Evolutionary conservation across 805 yeast genomes (phyloP).

Genomic region (Ogataea trehaloabstinens): DNA sequence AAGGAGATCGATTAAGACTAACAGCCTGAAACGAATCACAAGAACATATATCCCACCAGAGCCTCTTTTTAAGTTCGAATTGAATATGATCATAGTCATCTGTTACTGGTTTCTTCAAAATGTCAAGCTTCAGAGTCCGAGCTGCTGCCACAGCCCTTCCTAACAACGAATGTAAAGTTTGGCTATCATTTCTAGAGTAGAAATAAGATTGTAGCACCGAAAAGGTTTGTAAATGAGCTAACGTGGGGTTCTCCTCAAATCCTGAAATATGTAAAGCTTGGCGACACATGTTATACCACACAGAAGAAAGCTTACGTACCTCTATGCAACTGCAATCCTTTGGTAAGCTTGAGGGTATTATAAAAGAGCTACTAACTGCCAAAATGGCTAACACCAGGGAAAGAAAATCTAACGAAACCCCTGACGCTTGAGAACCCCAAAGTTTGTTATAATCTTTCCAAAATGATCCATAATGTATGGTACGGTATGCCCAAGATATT

Average conservation of each 20-base stretch:
- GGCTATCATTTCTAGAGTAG: constrained; percentile 14
- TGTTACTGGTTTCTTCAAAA: constrained; percentile 1
- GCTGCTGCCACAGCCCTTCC: constrained; percentile 15
- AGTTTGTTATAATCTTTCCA: constrained; percentile 6
- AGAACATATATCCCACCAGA: constrained; percentile 25
- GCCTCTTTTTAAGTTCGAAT: constrained; percentile 30
- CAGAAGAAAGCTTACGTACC: constrained; percentile 10
- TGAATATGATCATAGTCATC: constrained; percentile 9
- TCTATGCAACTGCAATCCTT: constrained; percentile 3
- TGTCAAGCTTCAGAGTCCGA: constrained; percentile 8
- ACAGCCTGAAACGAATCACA: constrained; percentile 20
- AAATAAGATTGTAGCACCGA: constrained; percentile 16
- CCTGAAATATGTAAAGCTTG: constrained; percentile 11
- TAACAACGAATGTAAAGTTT: constrained; percentile 13
- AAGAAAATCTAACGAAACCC: constrained; percentile 6
- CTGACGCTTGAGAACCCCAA: constrained; percentile 3
- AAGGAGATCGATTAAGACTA: constrained; percentile 14
- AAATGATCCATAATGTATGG: constrained; percentile 8
- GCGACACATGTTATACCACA: constrained; percentile 14
- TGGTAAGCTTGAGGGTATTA: constrained; percentile 3
- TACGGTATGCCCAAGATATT: constrained; percentile 11
- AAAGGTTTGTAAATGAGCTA: constrained; percentile 13
- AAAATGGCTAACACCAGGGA: constrained; percentile 10
- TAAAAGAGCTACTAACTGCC: constrained; percentile 10
- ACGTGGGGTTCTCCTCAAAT: constrained; percentile 9